Evolutionary conservation across 2,329 filamentous ascomycete species (phyloP), one percentile per base, ranked within the genome.

Genomic region (Knufia fluminis): DNA sequence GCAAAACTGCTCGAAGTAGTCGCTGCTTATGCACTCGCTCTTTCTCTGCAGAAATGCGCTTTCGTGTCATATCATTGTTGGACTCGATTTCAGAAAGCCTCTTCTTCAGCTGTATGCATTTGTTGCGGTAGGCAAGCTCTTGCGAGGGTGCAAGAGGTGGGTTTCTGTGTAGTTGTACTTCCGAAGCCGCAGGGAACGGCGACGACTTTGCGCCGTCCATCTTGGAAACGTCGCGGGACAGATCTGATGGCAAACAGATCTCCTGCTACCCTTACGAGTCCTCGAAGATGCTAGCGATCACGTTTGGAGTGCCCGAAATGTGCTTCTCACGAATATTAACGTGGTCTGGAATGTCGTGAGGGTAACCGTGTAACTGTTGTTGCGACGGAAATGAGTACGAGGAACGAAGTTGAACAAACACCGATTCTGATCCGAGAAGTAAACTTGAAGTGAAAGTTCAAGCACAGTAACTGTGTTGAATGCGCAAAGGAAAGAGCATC

Each of bases 21-120:
- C 92, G 83, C 75, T 94, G 80, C 71, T 97, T 96, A 66, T 94
- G 85, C 58, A 96, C 84, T 61, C 87, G 85, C 56, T 90, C 82
- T 66, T 86, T 83, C 54, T 94, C 79, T 42, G 90, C 84, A 35
- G 78, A 74, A 55, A 95, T 85, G 46, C 88, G 85, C 47, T 87
- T 73, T 48, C 87, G 80, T 41, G 87, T 84, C 50, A 85, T 79
- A 60, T 95, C 89, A 66, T 96, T 96, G 62, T 88, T 84, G 52
- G 88, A 82, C 66, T 97, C 90, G 60, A 97, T 87, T 66, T 96
- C 90, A 65, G 83, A 85, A 56, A 92, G 86, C 53, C 92, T 85
- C 60, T 87, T 85, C 71, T 94, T 94, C 19, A 98, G 79, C 60
- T 94, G 86, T 64, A 96, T 88, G 68, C 91, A 97, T 79, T 98